Evolutionary conservation across 2,329 filamentous ascomycete species (phyloP).

Genomic region (Peltaster fructicola): DNA sequence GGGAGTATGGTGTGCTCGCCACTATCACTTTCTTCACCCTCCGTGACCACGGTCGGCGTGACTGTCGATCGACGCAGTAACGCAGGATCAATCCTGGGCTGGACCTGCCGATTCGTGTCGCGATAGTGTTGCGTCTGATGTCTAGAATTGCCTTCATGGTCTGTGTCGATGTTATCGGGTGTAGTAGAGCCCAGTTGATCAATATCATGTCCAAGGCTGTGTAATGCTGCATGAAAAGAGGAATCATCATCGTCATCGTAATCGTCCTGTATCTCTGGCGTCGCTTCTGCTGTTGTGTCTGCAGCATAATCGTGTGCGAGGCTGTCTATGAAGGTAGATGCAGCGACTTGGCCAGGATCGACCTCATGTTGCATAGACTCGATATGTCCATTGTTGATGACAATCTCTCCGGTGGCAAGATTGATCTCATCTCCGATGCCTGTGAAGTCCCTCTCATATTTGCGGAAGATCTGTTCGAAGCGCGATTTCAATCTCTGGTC

Average conservation of each 20-base stretch:
- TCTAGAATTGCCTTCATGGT: too few species aligned
- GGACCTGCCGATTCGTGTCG: too few species aligned
- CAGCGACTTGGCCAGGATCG: conserved; percentile 24
- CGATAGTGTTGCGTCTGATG: too few species aligned
- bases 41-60: too few species aligned
- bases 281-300: conserved; percentile 10
- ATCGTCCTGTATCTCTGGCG: conserved; percentile 4
- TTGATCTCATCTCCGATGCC: conserved; percentile 82
- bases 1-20: too few species aligned
- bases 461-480: conserved; percentile 77
- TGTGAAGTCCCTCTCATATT: conserved; percentile 69
- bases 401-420: conserved; percentile 57
- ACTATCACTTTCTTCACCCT: too few species aligned
- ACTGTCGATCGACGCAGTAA: too few species aligned
- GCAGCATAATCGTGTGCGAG: conserved; percentile 22
- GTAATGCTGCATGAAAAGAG: too few species aligned
- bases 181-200: too few species aligned
- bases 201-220: too few species aligned
- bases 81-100: too few species aligned
- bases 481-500: conserved; percentile 59
- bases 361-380: conserved; percentile 42
- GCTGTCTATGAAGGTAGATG: conserved; percentile 15
- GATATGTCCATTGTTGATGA: conserved; percentile 85
- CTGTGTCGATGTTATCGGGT: too few species aligned
- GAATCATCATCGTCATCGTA: conserved; percentile 5